Evolutionary conservation across 2,329 filamentous ascomycete genomes (phyloP), one percentile per base, ranked within the genome.

Genomic region (Diplocarpon mali): DNA sequence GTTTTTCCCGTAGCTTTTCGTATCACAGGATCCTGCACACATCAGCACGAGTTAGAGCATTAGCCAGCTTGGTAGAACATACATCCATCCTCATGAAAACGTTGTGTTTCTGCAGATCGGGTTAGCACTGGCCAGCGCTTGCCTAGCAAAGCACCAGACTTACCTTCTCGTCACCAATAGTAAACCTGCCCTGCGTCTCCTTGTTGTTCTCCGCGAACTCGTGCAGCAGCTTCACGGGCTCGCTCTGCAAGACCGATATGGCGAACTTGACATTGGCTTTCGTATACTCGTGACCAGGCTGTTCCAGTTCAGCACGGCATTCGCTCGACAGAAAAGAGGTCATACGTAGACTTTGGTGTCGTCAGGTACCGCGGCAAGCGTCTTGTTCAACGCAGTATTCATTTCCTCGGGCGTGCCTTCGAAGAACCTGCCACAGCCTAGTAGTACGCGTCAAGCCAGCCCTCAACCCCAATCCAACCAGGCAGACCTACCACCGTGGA

Each of bases 261-360:
- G 78, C 81, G 61, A 98, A 98, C 62, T 87, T 87, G 58, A 92
- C 87, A 60, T 98, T 98, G 41, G 83, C 76, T 66, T 92, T 95
- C n/a, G 92, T 98, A 68, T 98, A 98, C 65, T 96, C 92, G 59
- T 98, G 92, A 3, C 92, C 92, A 14, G 90, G 89, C 82, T 90
- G 50, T 16, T 51, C 16, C 30, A 55, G 35, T n/a, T 48, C 45
- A 45, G 38, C 12, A 38, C 10, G n/a, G 14, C 5, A 17, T 9
- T 1, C 13, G 31, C 8, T 8, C 1, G n/a, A 2, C 14, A 8
- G 30, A 15, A 28, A 4, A 5, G n/a, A 14, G 15, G 38, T 69
- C 80, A 61, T 65, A 90, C 85, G 62, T 86, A 98, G 53, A 98
- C 86, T 53, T 83, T 83, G 1, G 92, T 96, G 57, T 96, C 88